Conservation (phyloP, 2,329 filamentous ascomycete genomes). For the Colletotrichum costaricense region DNA sequence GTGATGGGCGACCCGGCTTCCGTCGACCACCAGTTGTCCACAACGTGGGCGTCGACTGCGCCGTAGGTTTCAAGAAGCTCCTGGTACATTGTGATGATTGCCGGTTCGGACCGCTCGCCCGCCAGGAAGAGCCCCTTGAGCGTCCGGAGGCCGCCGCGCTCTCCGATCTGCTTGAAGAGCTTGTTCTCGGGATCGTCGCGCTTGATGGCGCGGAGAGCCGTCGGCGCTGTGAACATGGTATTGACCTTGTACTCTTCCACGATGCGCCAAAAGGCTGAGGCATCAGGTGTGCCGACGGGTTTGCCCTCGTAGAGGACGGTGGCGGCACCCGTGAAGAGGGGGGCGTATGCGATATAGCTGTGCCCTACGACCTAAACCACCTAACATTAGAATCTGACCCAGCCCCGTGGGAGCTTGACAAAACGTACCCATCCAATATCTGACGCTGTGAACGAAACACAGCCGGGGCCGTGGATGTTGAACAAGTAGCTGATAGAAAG, state of each 20-base stretch:
- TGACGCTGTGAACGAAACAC: slow-evolving; percentile 79
- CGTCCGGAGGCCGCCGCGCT: slow-evolving; percentile 75
- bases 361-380: slow-evolving; percentile 65
- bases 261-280: slow-evolving; percentile 89
- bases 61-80: slow-evolving; percentile 75
- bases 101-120: slow-evolving; percentile 89
- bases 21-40: slow-evolving; percentile 73
- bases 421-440: slow-evolving; percentile 85
- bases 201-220: slow-evolving; percentile 86
- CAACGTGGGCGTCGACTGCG: slow-evolving; percentile 67
- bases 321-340: slow-evolving; percentile 84
- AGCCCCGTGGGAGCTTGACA: no score
- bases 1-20: slow-evolving; percentile 70
- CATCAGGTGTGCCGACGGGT: slow-evolving; percentile 88
- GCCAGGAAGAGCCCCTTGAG: slow-evolving; percentile 85
- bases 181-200: slow-evolving; percentile 84
- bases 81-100: slow-evolving; percentile 85
- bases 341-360: slow-evolving; percentile 88
- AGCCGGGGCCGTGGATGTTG: slow-evolving; percentile 83
- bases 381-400: neutral
- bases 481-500: slow-evolving; percentile 87
- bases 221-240: slow-evolving; percentile 87
- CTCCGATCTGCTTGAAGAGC: slow-evolving; percentile 71
- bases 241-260: slow-evolving; percentile 88
- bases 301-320: slow-evolving; percentile 96